Percentiles rank a stretch among this genome's conserved stretches.
phyloP scores from a whole-genome alignment of 352 stramenopile genomes.

The Stramenopiles sp. region DNA sequence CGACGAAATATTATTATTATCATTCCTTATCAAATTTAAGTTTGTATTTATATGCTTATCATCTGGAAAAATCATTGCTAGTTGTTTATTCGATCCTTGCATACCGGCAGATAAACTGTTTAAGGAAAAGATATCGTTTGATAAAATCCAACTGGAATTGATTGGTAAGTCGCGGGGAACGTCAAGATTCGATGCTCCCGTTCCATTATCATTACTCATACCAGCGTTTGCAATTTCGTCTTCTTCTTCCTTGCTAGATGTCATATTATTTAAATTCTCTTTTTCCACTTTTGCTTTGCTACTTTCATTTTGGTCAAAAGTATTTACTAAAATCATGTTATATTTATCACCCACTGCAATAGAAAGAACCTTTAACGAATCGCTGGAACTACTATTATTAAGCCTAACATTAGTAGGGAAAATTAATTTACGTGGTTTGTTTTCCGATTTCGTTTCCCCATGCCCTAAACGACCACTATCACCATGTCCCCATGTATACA shows the following conservation, averaged over 20 bases:
- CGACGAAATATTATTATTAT: background rate
- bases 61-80: no score
- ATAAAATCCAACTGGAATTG: background rate
- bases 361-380: slow-evolving; percentile 25
- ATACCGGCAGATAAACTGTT: no score
- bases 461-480: slow-evolving; percentile 49
- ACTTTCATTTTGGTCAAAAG: background rate
- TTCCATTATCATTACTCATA: background rate
- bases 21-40: background rate
- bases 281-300: background rate
- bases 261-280: background rate
- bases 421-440: slow-evolving; percentile 42
- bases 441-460: slow-evolving; percentile 37
- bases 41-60: no score
- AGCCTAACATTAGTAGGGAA: slow-evolving; percentile 24
- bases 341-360: slow-evolving; percentile 62
- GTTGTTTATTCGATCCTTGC: no score
- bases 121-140: background rate
- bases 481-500: slow-evolving; percentile 52
- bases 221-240: background rate
- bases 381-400: no score
- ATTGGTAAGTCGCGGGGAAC: no score
- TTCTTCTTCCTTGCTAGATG: background rate
- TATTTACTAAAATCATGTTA: slow-evolving; percentile 40
- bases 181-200: background rate